Conservation (phyloP, 148 eudicot genomes). For the Rhododendron simsii region DNA sequence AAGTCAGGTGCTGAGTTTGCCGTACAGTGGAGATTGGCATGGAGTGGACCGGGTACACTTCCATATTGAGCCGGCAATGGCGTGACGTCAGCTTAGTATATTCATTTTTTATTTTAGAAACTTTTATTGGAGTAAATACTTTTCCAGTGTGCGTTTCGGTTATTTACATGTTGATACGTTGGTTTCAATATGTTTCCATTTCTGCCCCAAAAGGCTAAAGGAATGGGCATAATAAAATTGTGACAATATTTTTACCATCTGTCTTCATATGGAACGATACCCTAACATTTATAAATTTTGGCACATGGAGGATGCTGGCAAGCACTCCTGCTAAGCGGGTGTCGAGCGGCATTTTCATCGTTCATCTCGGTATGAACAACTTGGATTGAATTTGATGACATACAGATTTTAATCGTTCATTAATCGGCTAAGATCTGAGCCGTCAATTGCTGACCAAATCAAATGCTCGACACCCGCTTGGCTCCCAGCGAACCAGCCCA, state of each 20-base stretch:
- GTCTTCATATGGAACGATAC: background rate
- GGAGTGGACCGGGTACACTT: background rate
- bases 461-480: too few species aligned
- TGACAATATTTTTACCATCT: background rate
- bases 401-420: too few species aligned
- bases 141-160: background rate
- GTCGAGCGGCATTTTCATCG: too few species aligned
- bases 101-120: background rate
- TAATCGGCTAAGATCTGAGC: too few species aligned
- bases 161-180: background rate
- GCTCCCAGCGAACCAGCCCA: too few species aligned
- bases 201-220: background rate
- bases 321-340: too few species aligned
- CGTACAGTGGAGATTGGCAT: background rate
- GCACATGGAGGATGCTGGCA: background rate
- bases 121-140: background rate
- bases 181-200: background rate
- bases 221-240: background rate
- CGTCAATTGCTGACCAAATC: too few species aligned
- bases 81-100: background rate
- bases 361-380: too few species aligned
- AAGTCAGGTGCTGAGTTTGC: slow-evolving; percentile 16
- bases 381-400: too few species aligned
- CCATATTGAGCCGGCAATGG: background rate
- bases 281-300: background rate